phyloP scores from a whole-genome alignment of 2,329 filamentous ascomycete genomes.

The Ophiognomonia clavigignenti-juglandacearum region DNA sequence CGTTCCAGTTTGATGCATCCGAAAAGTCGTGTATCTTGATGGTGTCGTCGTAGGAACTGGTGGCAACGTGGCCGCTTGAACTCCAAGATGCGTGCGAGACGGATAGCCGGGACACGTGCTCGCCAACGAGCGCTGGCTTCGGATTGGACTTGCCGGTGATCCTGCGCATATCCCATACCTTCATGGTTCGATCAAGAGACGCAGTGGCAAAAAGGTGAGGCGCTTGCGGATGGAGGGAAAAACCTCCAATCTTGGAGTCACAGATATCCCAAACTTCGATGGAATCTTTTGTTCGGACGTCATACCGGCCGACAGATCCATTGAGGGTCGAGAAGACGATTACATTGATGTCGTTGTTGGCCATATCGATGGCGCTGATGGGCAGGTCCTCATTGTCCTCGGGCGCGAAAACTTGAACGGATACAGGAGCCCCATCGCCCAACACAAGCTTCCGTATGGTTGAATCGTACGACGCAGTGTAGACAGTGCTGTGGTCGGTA shows the following conservation, averaged over 20 bases:
- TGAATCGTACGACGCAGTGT: slow-evolving; percentile 87
- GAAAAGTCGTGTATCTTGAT: slow-evolving; percentile 86
- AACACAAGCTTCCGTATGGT: slow-evolving; percentile 86
- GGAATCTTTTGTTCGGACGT: slow-evolving; percentile 59
- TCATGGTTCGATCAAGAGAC: slow-evolving; percentile 81
- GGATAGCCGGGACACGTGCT: slow-evolving; percentile 76
- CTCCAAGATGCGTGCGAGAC: slow-evolving; percentile 94
- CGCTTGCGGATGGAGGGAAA: slow-evolving; percentile 73
- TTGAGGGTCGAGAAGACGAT: slow-evolving; percentile 85
- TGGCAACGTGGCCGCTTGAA: slow-evolving; percentile 77
- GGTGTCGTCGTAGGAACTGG: slow-evolving; percentile 90
- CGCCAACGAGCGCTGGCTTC: slow-evolving; percentile 67
- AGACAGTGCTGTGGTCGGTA: slow-evolving; percentile 68
- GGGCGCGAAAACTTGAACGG: slow-evolving; percentile 77
- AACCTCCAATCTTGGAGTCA: slow-evolving; percentile 94
- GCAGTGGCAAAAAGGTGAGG: slow-evolving; percentile 85
- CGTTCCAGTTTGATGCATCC: slow-evolving; percentile 53
- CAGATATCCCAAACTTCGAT: slow-evolving; percentile 70
- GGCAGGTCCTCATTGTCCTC: slow-evolving; percentile 68
- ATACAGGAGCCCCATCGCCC: slow-evolving; percentile 59
- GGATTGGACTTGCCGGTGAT: slow-evolving; percentile 58
- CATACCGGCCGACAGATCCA: slow-evolving; percentile 75
- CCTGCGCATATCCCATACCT: slow-evolving; percentile 88
- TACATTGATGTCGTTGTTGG: slow-evolving; percentile 62
- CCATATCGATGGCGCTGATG: slow-evolving; percentile 80